These are phyloP conservation scores for Globisporangium nodosum DNA, from an alignment of 352 stramenopile genomes.

Conservation along the genomic window DNA sequence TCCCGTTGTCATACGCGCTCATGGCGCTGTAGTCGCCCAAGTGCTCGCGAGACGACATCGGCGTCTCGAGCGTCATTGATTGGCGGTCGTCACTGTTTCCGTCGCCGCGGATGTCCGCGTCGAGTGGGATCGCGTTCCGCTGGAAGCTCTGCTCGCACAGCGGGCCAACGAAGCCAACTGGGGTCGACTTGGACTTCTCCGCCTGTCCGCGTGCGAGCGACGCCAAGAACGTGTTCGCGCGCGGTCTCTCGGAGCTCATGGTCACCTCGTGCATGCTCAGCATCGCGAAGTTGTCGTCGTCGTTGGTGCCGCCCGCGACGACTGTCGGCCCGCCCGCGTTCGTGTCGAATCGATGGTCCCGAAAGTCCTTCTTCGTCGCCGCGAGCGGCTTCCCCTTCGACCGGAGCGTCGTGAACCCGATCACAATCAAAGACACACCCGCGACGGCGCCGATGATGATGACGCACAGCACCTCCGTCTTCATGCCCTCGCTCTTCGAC, in stretches of 20 bases:
- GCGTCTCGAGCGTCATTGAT: slow-evolving; percentile 13
- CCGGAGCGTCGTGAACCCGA: slow-evolving; percentile 58
- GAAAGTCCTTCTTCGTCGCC: slow-evolving; percentile 13
- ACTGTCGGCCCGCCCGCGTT: slow-evolving; percentile 20
- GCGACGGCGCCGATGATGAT: slow-evolving; percentile 74
- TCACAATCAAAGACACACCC: slow-evolving; percentile 47
- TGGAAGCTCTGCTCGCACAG: slow-evolving; percentile 42
- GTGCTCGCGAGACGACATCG: slow-evolving; percentile 21
- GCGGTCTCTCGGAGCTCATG: slow-evolving; percentile 31
- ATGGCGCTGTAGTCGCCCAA: slow-evolving; percentile 18
- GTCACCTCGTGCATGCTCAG: slow-evolving; percentile 64
- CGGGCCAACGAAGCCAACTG: slow-evolving; percentile 43
- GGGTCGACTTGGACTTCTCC: slow-evolving; percentile 28
- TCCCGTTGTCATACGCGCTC: slow-evolving; percentile 12
- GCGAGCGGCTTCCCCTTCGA: slow-evolving; percentile 24
- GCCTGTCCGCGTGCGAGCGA: slow-evolving; percentile 19
- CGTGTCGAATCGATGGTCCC: slow-evolving; percentile 2
- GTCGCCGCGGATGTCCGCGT: slow-evolving; percentile 16
- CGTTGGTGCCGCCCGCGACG: slow-evolving; percentile 20
- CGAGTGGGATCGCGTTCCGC: slow-evolving; percentile 21
- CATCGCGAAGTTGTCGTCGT: slow-evolving; percentile 77
- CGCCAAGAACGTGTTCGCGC: slow-evolving; percentile 47
- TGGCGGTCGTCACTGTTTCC: slow-evolving; percentile 19
- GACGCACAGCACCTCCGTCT: slow-evolving; percentile 52
- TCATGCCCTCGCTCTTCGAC: slow-evolving; percentile 26